phyloP scores from a whole-genome alignment of 805 yeast genomes.

The Barnettozyma californica region DNA sequence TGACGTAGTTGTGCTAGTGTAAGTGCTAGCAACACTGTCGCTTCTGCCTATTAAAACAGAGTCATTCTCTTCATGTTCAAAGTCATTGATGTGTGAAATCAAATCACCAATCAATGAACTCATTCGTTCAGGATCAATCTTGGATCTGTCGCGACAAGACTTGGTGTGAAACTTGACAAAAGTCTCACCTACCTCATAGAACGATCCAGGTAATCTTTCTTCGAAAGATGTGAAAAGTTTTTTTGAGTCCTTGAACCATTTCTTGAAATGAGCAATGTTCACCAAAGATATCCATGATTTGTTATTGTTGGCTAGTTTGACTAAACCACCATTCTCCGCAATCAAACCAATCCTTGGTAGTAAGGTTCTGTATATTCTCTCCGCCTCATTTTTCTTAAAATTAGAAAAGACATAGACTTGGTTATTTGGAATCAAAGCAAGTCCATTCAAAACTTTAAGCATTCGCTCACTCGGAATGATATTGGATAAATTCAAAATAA shows the following conservation, averaged over 20 bases:
- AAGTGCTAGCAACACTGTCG: conserved; percentile 28
- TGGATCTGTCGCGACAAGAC: conserved; percentile 15
- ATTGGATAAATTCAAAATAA: conserved; percentile 40
- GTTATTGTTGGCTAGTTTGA: conserved; percentile 46
- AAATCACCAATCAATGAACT: conserved; percentile 73
- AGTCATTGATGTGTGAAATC: conserved; percentile 77
- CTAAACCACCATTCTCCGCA: conserved; percentile 86
- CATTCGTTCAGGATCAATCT: conserved; percentile 56
- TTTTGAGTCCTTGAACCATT: conserved; percentile 56
- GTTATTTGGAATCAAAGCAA: conserved; percentile 43
- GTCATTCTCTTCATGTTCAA: conserved; percentile 36
- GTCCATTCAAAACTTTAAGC: conserved; percentile 50
- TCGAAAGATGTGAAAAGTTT: conserved; percentile 53
- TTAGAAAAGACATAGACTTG: conserved; percentile 68
- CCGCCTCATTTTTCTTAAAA: conserved; percentile 58
- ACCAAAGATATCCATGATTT: conserved; percentile 19
- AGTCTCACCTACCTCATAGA: conserved; percentile 67
- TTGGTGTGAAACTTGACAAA: conserved; percentile 75
- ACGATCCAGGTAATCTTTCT: conserved; percentile 79
- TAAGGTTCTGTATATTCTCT: conserved; percentile 55
- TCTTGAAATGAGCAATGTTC: conserved; percentile 22
- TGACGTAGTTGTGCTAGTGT: background rate
- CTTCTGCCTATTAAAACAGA: conserved; percentile 15
- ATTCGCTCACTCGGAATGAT: conserved; percentile 57
- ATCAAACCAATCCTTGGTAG: conserved; percentile 71